A percentile compares a stretch with the other conserved stretches of the same genome.
phyloP scores from a whole-genome alignment of 768 basidiomycete species.

The Rhodocollybia butyracea region DNA sequence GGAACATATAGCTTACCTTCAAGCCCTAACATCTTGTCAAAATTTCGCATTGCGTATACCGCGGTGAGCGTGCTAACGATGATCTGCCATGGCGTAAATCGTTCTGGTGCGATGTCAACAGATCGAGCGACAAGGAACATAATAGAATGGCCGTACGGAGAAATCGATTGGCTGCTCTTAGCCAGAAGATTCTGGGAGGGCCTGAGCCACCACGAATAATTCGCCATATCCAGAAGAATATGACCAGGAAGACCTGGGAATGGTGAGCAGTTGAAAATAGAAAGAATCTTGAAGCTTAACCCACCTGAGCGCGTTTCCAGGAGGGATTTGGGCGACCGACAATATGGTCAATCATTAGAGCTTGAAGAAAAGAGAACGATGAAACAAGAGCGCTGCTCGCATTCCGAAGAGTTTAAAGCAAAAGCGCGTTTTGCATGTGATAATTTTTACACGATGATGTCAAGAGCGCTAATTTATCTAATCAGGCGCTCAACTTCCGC shows the following conservation, averaged over 20 bases:
- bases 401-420: not conserved
- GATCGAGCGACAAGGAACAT: not conserved
- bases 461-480: no score
- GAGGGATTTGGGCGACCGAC: constrained; percentile 82
- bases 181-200: constrained; percentile 66
- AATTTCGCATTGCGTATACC: constrained; percentile 79
- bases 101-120: constrained; percentile 37
- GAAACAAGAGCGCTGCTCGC: not conserved
- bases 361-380: constrained; percentile 8
- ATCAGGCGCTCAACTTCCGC: no score
- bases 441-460: constrained; percentile 7
- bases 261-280: not conserved
- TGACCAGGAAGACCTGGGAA: constrained; percentile 79
- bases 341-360: constrained; percentile 87
- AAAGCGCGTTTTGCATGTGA: constrained; percentile 29
- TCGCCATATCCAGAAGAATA: constrained; percentile 89
- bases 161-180: constrained; percentile 53
- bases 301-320: constrained; percentile 86
- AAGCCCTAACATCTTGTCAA: constrained; percentile 83
- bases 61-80: constrained; percentile 81
- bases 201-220: constrained; percentile 61
- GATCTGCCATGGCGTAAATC: constrained; percentile 96
- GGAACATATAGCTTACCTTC: constrained; percentile 49
- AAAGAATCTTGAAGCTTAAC: constrained; percentile 9
- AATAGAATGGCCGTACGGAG: constrained; percentile 48